Evolutionary conservation across 306 rosid genomes (phyloP).

Genomic region (Sechiopsis laciniata): DNA sequence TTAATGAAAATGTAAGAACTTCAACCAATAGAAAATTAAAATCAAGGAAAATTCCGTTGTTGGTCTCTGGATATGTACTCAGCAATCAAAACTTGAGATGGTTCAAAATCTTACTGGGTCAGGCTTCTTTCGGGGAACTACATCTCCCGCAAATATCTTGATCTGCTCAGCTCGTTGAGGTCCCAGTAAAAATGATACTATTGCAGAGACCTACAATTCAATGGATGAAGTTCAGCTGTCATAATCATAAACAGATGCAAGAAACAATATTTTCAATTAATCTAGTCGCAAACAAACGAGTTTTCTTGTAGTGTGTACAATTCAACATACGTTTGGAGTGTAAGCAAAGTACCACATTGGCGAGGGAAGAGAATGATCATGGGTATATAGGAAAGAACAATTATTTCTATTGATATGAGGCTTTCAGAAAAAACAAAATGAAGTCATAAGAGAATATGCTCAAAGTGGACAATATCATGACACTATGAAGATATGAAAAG

Average conservation of each 20-base stretch:
- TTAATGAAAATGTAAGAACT: neutral
- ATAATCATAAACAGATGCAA: conserved; percentile 13
- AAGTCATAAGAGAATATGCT: too few relatives aligned
- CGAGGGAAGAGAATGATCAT: too few relatives aligned
- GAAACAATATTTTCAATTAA: neutral
- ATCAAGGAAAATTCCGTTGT: neutral
- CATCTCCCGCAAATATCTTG: conserved; percentile 93
- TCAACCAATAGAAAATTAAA: neutral
- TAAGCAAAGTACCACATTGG: too few relatives aligned
- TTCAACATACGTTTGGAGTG: too few relatives aligned
- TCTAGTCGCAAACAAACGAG: neutral
- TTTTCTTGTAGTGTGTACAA: neutral
- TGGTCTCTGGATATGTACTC: neutral
- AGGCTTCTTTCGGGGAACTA: conserved; percentile 96
- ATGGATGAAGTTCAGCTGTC: conserved; percentile 27
- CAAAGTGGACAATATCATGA: too few relatives aligned
- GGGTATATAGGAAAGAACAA: too few relatives aligned
- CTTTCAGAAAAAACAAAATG: too few relatives aligned
- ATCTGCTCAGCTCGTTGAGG: conserved; percentile 84
- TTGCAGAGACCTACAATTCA: conserved; percentile 78
- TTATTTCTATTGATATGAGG: too few relatives aligned
- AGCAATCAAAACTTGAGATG: conserved; percentile 15
- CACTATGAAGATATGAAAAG: too few relatives aligned
- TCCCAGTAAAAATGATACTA: conserved; percentile 82
- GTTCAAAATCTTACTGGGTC: conserved; percentile 63